phyloP scores from a whole-genome alignment of 2,329 filamentous ascomycete genomes.

The Pseudogymnoascus sp. region DNA sequence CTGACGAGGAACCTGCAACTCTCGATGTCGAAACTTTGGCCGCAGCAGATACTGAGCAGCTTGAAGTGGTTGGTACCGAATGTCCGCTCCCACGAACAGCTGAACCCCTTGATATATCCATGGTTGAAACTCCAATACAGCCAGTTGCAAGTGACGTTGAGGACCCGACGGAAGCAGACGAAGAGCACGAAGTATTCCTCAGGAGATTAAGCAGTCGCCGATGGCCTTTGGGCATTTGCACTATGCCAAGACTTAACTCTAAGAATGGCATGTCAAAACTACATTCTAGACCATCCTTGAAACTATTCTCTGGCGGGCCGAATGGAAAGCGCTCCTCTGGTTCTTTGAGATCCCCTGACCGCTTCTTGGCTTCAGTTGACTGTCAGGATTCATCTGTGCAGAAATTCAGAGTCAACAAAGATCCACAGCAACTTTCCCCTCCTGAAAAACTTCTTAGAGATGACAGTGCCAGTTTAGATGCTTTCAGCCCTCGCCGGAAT shows the following conservation, averaged over 20 bases:
- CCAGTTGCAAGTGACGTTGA: neutral
- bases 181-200: constrained; percentile 1
- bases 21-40: neutral
- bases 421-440: constrained; percentile 36
- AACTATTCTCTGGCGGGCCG: constrained; percentile 15
- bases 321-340: constrained; percentile 15
- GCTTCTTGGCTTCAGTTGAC: constrained; percentile 40
- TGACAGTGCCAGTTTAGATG: constrained; percentile 39
- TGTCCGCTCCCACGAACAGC: neutral
- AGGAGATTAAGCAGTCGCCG: neutral
- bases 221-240: constrained; percentile 5
- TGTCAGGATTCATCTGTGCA: constrained; percentile 33
- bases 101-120: neutral
- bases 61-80: neutral
- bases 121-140: neutral
- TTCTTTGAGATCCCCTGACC: constrained; percentile 39
- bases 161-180: neutral
- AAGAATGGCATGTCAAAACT: constrained; percentile 16
- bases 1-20: neutral
- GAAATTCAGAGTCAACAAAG: constrained; percentile 45
- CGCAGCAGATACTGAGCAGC: neutral
- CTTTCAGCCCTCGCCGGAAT: constrained; percentile 40
- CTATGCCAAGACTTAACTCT: constrained; percentile 9
- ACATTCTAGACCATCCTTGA: constrained; percentile 19
- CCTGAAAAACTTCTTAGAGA: constrained; percentile 40